A percentile compares a stretch with the other conserved stretches of the same genome.
Conservation (phyloP, 2,329 filamentous ascomycete genomes). For the Fusarium chuoi region DNA sequence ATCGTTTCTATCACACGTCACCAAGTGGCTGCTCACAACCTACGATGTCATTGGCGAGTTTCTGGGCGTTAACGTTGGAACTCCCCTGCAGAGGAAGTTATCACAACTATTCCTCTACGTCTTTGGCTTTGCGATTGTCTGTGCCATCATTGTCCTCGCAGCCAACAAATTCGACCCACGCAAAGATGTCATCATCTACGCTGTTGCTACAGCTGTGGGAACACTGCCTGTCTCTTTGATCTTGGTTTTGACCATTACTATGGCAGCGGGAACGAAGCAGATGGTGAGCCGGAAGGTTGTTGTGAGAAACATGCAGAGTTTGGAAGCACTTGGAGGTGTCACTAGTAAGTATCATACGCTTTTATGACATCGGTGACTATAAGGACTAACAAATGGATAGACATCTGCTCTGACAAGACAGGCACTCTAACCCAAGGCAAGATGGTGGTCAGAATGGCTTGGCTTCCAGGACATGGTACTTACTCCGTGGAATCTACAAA, state of each 20-base stretch:
- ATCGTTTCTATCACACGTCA: conserved; percentile 43
- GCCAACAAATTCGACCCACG: conserved; percentile 45
- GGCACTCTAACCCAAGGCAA: conserved; percentile 51
- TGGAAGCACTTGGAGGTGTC: conserved; percentile 60
- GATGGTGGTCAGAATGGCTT: conserved; percentile 49
- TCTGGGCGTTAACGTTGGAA: conserved; percentile 65
- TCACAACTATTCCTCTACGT: conserved; percentile 74
- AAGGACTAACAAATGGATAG: conserved; percentile 13
- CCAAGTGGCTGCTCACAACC: conserved; percentile 49
- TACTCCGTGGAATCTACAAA: conserved; percentile 44
- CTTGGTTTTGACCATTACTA: conserved; percentile 68
- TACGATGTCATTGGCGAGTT: conserved; percentile 49
- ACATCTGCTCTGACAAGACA: conserved; percentile 50
- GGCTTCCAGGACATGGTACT: conserved; percentile 44
- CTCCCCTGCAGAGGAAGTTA: conserved; percentile 74
- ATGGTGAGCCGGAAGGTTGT: conserved; percentile 62
- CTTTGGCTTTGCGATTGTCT: conserved; percentile 35
- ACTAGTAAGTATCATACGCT: conserved; percentile 50
- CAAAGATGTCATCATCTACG: conserved; percentile 53
- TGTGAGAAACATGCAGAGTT: conserved; percentile 54
- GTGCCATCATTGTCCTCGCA: conserved; percentile 34
- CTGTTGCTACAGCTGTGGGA: conserved; percentile 54
- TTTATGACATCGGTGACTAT: background rate
- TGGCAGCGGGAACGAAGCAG: conserved; percentile 61
- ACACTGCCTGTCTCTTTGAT: conserved; percentile 59